phyloP scores from a whole-genome alignment of 352 stramenopile species.

The Aphanomyces euteiches region DNA sequence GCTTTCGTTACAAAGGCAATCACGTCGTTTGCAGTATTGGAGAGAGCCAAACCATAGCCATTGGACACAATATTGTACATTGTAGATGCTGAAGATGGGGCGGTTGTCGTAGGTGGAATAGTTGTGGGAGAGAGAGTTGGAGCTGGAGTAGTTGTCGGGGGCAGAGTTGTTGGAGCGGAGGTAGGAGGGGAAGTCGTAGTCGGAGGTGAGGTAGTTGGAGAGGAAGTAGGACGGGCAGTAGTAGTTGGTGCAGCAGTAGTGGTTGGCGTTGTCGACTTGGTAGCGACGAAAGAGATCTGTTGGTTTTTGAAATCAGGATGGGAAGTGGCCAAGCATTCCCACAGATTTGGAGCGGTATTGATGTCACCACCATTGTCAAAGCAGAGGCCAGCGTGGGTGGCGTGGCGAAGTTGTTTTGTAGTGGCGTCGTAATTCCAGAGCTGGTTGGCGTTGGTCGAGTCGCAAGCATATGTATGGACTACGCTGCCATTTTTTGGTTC shows the following conservation, averaged over 20 bases:
- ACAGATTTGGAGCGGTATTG: not conserved
- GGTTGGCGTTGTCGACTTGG: too few relatives aligned
- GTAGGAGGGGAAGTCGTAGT: too few relatives aligned
- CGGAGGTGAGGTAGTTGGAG: too few relatives aligned
- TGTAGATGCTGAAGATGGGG: too few relatives aligned
- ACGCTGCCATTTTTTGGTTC: conserved; percentile 46
- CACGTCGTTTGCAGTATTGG: too few relatives aligned
- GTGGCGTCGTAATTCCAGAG: conserved; percentile 51
- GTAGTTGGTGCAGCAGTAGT: too few relatives aligned
- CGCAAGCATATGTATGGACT: conserved; percentile 57
- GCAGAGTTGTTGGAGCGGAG: too few relatives aligned
- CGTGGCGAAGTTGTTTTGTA: conserved; percentile 46
- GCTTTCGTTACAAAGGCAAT: not conserved
- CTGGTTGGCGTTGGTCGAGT: conserved; percentile 52
- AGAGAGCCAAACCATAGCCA: not conserved
- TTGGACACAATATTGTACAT: not conserved
- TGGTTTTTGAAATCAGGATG: not conserved
- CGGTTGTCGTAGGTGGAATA: too few relatives aligned
- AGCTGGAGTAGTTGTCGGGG: not conserved
- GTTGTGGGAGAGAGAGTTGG: not conserved
- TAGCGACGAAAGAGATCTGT: not conserved
- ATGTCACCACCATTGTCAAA: conserved; percentile 33
- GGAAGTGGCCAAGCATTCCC: not conserved
- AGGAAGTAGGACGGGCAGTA: too few relatives aligned
- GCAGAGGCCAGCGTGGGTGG: conserved; percentile 35